Evolutionary conservation across 139 green algal genomes (phyloP).

Genomic region (Trebouxia sp.): DNA sequence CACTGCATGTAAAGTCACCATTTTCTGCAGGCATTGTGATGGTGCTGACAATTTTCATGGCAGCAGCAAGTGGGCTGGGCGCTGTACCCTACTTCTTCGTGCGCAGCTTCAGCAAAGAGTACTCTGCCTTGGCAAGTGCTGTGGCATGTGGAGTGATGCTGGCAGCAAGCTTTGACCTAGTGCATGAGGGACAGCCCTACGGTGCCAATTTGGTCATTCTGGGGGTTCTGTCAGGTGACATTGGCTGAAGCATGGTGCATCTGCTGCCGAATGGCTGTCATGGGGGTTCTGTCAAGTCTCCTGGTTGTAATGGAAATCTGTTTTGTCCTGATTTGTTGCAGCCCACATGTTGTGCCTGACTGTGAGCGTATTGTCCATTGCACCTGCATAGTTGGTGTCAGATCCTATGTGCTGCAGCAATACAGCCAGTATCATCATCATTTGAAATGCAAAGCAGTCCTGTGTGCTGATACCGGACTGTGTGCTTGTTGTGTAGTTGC

Average conservation of each 20-base stretch:
- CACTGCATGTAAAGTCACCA: too few species aligned
- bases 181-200: conserved; percentile 87
- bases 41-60: conserved; percentile 66
- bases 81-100: conserved; percentile 81
- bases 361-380: too few species aligned
- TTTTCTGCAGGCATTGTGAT: conserved; percentile 45
- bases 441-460: too few species aligned
- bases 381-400: too few species aligned
- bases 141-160: conserved; percentile 97
- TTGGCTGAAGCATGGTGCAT: neutral
- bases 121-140: conserved; percentile 83
- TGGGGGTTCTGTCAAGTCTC: neutral
- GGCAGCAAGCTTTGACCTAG: conserved; percentile 91
- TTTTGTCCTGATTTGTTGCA: too few species aligned
- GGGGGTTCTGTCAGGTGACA: conserved; percentile 73
- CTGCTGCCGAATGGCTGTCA: neutral
- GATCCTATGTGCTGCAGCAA: too few species aligned
- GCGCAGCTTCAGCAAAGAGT: conserved; percentile 48
- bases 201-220: conserved; percentile 59
- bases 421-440: too few species aligned
- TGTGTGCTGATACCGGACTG: too few species aligned
- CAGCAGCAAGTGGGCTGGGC: conserved; percentile 62
- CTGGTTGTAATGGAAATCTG: neutral
- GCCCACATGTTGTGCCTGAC: too few species aligned
- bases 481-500: too few species aligned